These are phyloP conservation scores for Picea sitchensis DNA, from an alignment of 75 land plant species.

Conservation along the genomic window DNA sequence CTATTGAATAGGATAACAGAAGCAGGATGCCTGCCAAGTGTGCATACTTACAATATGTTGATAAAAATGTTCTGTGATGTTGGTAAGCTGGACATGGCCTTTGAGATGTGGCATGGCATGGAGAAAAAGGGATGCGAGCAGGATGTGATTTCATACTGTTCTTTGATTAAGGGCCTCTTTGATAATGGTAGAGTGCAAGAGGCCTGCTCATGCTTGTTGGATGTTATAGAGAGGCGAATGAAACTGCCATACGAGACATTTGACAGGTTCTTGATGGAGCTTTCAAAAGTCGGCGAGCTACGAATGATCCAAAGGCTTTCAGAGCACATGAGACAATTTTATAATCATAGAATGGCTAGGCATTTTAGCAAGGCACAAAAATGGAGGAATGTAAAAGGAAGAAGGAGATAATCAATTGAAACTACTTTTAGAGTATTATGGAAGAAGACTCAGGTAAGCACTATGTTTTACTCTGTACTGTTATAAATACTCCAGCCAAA, in stretches of 20 bases:
- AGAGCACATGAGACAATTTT: constrained; percentile 63
- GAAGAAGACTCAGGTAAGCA: background rate
- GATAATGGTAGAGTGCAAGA: constrained; percentile 35
- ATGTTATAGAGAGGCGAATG: constrained; percentile 37
- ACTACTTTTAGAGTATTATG: background rate
- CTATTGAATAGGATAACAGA: constrained; percentile 43
- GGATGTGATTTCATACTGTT: constrained; percentile 42
- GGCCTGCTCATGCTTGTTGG: constrained; percentile 47
- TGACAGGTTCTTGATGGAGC: constrained; percentile 43
- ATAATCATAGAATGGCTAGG: constrained; percentile 54
- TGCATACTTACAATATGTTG: constrained; percentile 60
- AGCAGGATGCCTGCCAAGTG: constrained; percentile 52
- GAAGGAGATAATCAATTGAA: background rate
- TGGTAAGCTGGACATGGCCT: constrained; percentile 38
- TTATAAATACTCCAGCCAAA: background rate
- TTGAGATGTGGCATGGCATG: constrained; percentile 52
- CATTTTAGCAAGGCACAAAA: constrained; percentile 41
- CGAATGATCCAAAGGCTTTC: constrained; percentile 46
- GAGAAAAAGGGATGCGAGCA: constrained; percentile 36
- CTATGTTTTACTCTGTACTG: background rate
- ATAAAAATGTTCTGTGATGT: constrained; percentile 59
- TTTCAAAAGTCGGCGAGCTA: constrained; percentile 50
- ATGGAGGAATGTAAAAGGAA: constrained; percentile 20
- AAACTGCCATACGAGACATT: constrained; percentile 53
- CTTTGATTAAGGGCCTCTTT: constrained; percentile 64